Evolutionary conservation across 495 filamentous ascomycete genomes (phyloP).

Genomic region (Talaromyces trachyspermus): DNA sequence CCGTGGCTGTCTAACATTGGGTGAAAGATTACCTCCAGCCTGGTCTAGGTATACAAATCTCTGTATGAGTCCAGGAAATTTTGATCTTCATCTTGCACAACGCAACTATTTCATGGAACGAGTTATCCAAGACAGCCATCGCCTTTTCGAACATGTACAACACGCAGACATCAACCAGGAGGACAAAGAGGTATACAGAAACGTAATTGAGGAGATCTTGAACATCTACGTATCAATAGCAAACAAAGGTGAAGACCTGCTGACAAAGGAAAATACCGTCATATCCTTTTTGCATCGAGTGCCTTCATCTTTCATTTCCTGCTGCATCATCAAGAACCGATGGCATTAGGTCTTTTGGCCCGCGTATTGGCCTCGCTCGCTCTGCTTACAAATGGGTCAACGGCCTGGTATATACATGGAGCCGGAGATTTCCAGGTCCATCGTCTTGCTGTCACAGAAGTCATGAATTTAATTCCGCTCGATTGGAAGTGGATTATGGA

Average conservation of each 20-base stretch:
- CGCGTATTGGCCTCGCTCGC: conserved; percentile 1
- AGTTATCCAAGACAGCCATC: background rate
- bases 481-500: conserved; percentile 7
- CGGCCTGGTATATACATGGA: conserved; percentile 7
- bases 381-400: background rate
- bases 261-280: background rate
- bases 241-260: background rate
- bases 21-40: background rate
- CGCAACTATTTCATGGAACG: background rate
- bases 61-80: background rate
- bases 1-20: background rate
- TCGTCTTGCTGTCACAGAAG: background rate
- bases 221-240: background rate
- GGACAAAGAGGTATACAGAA: background rate
- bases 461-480: background rate
- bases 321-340: background rate
- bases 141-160: background rate
- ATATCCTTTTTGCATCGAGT: conserved; percentile 4
- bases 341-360: conserved; percentile 1
- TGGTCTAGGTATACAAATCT: conserved; percentile 3
- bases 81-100: background rate
- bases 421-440: conserved; percentile 1
- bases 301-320: background rate
- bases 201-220: background rate
- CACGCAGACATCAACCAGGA: background rate